These are phyloP conservation scores for Heritiera fomes DNA, from an alignment of 345 rosid species.

Conservation along the genomic window DNA sequence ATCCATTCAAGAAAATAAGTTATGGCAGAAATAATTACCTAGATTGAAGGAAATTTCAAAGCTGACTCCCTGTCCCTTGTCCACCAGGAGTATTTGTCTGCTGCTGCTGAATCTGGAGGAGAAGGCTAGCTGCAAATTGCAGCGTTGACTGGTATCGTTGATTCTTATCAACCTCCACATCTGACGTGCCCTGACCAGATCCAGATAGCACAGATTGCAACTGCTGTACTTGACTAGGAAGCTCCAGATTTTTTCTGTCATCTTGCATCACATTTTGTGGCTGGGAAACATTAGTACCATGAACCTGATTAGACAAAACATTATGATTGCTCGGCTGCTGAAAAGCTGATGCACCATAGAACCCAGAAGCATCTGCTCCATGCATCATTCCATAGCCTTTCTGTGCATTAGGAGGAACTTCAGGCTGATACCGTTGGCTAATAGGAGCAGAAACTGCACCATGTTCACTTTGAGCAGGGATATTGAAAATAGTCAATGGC, in stretches of 20 bases:
- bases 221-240: conserved; percentile 53
- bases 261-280: conserved; percentile 46
- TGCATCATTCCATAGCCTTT: conserved; percentile 46
- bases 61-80: conserved; percentile 42
- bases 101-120: conserved; percentile 84
- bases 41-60: conserved; percentile 26
- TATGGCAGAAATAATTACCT: conserved; percentile 40
- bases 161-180: conserved; percentile 74
- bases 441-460: conserved; percentile 52
- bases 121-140: conserved; percentile 91
- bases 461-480: conserved; percentile 57
- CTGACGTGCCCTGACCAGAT: conserved; percentile 49
- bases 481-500: conserved; percentile 35
- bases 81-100: conserved; percentile 44
- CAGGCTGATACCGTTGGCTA: conserved; percentile 59
- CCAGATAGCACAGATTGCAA: conserved; percentile 51
- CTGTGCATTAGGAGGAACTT: conserved; percentile 40
- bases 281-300: conserved; percentile 45
- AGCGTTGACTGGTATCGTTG: conserved; percentile 90
- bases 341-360: conserved; percentile 43
- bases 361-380: conserved; percentile 45
- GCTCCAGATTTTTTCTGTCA: conserved; percentile 46
- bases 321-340: conserved; percentile 43
- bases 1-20: conserved; percentile 15
- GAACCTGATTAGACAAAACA: conserved; percentile 49